Evolutionary conservation across 495 filamentous ascomycete genomes (phyloP).

Genomic region (Aspergillus haitiensis): DNA sequence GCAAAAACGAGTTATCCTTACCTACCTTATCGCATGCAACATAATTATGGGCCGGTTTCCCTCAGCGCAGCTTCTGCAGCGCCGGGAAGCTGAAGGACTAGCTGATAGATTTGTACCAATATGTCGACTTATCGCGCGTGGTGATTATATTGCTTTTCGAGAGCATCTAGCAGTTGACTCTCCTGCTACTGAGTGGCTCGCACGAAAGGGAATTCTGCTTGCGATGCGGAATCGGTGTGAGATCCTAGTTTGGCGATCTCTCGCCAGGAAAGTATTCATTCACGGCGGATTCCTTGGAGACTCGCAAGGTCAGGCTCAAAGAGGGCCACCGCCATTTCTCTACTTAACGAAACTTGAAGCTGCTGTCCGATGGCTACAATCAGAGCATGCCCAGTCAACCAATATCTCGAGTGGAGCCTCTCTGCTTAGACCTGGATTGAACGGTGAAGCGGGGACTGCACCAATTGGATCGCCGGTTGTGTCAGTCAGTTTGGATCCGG

Average conservation of each 20-base stretch:
- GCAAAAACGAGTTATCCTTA: conserved; percentile 78
- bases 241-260: conserved; percentile 78
- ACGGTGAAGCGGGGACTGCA: conserved; percentile 21
- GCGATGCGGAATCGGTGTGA: conserved; percentile 72
- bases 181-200: conserved; percentile 64
- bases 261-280: conserved; percentile 75
- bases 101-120: conserved; percentile 71
- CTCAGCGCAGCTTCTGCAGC: conserved; percentile 58
- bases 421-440: conserved; percentile 4
- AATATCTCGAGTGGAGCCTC: background rate
- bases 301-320: conserved; percentile 35
- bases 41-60: conserved; percentile 87
- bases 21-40: conserved; percentile 80
- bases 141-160: conserved; percentile 77
- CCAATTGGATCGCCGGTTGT: conserved; percentile 38
- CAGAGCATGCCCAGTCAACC: conserved; percentile 26
- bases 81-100: conserved; percentile 72
- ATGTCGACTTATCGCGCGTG: conserved; percentile 68
- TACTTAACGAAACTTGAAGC: conserved; percentile 44
- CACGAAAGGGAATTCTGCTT: conserved; percentile 70
- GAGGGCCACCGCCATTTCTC: conserved; percentile 45
- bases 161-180: conserved; percentile 57
- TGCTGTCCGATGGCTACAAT: conserved; percentile 43
- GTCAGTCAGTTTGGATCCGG: conserved; percentile 31
- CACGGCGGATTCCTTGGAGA: conserved; percentile 57